A percentile compares a stretch with the other conserved stretches of the same genome.
Conservation (phyloP, 2,329 filamentous ascomycete species). For the Dendrostoma leiphaemia region DNA sequence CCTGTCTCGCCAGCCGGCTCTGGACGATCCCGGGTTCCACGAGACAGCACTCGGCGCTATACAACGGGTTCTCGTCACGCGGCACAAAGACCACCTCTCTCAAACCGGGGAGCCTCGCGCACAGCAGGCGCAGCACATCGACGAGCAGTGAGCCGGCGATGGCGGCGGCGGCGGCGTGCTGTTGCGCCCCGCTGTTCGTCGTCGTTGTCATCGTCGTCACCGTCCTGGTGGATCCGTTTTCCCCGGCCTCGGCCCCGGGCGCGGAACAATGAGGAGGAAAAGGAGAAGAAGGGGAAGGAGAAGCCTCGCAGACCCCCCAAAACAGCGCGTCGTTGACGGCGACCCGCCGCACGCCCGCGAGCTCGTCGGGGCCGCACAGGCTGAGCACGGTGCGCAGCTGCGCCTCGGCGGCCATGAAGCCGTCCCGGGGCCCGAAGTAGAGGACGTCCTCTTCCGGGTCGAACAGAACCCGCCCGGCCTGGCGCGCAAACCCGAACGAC, state of each 20-base stretch:
- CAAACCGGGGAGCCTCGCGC: conserved; percentile 36
- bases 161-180: conserved; percentile 1
- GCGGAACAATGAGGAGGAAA: too few species aligned
- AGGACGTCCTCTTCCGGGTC: conserved; percentile 41
- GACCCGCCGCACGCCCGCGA: conserved; percentile 38
- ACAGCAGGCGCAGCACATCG: conserved; percentile 38
- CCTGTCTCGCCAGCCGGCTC: conserved; percentile 35
- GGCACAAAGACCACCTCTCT: conserved; percentile 45
- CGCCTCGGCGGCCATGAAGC: conserved; percentile 43
- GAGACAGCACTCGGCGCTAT: conserved; percentile 27
- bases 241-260: too few species aligned
- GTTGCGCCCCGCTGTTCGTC: background rate
- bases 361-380: conserved; percentile 39
- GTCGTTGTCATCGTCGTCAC: background rate
- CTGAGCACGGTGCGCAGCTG: conserved; percentile 44
- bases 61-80: conserved; percentile 33
- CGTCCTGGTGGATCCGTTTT: too few species aligned
- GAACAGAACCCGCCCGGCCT: conserved; percentile 41
- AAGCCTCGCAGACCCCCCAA: too few species aligned
- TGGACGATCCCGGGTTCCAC: conserved; percentile 30
- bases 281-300: too few species aligned
- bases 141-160: conserved; percentile 38
- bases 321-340: conserved; percentile 47
- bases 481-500: conserved; percentile 41
- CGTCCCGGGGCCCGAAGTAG: conserved; percentile 44